Evolutionary conservation across 805 yeast genomes (phyloP).

Genomic region (Sugiyamaella lignohabitans): DNA sequence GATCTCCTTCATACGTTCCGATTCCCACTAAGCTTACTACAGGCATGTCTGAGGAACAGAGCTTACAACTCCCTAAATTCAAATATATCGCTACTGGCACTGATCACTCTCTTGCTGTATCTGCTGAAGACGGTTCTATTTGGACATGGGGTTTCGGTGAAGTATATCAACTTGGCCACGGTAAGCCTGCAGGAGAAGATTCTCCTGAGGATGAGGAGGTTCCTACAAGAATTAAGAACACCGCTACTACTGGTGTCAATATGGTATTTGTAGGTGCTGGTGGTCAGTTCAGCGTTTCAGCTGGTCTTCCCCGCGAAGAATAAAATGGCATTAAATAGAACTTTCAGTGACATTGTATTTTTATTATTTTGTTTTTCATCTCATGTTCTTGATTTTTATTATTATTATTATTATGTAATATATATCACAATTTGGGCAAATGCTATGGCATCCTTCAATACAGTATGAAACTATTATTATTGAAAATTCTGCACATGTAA

Average conservation of each 20-base stretch:
- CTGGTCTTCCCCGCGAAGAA: slow-evolving; percentile 44
- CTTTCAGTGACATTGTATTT: too few relatives aligned
- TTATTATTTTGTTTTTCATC: too few relatives aligned
- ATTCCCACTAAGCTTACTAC: slow-evolving; percentile 63
- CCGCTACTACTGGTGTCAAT: slow-evolving; percentile 80
- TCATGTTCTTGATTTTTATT: too few relatives aligned
- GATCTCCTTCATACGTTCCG: slow-evolving; percentile 74
- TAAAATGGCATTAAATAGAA: too few relatives aligned
- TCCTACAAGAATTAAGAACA: slow-evolving; percentile 87
- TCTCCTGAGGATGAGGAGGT: slow-evolving; percentile 77
- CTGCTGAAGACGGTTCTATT: slow-evolving; percentile 67
- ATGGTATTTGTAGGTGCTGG: slow-evolving; percentile 82
- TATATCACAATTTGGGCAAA: too few relatives aligned
- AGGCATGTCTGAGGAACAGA: slow-evolving; percentile 26
- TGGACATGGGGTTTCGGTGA: slow-evolving; percentile 99
- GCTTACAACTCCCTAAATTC: slow-evolving; percentile 40
- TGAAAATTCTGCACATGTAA: too few relatives aligned
- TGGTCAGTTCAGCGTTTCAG: slow-evolving; percentile 91
- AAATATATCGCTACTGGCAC: slow-evolving; percentile 73
- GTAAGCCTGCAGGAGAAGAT: slow-evolving; percentile 73
- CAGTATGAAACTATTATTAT: too few relatives aligned
- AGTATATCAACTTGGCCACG: slow-evolving; percentile 93
- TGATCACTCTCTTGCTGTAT: slow-evolving; percentile 84
- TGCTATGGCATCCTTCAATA: too few relatives aligned
- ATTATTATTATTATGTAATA: too few relatives aligned